Percentiles rank a stretch among this genome's conserved stretches.
These are phyloP conservation scores for Fusarium marasasianum DNA, from an alignment of 2,329 filamentous ascomycete species.

Conservation along the genomic window DNA sequence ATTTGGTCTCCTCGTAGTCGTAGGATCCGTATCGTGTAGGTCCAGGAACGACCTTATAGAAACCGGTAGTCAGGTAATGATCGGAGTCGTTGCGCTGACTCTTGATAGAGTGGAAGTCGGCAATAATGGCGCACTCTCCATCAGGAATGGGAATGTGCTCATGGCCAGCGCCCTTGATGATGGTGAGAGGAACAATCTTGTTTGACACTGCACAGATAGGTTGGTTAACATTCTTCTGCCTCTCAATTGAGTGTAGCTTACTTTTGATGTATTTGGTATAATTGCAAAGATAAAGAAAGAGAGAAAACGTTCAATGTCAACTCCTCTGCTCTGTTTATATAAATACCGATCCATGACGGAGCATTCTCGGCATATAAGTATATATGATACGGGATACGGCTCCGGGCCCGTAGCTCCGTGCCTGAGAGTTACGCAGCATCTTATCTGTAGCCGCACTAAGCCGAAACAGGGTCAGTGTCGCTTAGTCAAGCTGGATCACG, in stretches of 20 bases:
- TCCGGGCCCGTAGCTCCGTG: constrained; percentile 11
- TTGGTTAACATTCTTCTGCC: neutral
- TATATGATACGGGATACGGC: neutral
- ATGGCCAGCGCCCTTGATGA: constrained; percentile 31
- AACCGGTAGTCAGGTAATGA: constrained; percentile 20
- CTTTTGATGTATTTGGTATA: neutral
- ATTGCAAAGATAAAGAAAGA: neutral
- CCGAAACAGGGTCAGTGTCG: accelerated
- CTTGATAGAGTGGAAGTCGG: constrained; percentile 27
- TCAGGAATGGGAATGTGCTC: constrained; percentile 27
- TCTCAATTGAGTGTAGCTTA: neutral
- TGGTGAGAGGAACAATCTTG: constrained; percentile 32
- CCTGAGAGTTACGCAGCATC: neutral
- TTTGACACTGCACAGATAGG: constrained; percentile 4
- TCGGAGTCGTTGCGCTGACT: neutral
- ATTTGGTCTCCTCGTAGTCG: constrained; percentile 31
- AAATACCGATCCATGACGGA: neutral
- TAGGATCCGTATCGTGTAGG: constrained; percentile 28
- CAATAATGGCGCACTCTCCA: constrained; percentile 21
- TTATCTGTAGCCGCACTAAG: neutral
- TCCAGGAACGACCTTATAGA: constrained; percentile 28
- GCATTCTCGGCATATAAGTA: neutral
- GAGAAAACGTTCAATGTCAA: accelerated
- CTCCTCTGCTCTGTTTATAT: neutral
- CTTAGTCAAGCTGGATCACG: neutral